Evolutionary conservation across 2,329 filamentous ascomycete species (phyloP).

Genomic region (Alternaria postmessia): DNA sequence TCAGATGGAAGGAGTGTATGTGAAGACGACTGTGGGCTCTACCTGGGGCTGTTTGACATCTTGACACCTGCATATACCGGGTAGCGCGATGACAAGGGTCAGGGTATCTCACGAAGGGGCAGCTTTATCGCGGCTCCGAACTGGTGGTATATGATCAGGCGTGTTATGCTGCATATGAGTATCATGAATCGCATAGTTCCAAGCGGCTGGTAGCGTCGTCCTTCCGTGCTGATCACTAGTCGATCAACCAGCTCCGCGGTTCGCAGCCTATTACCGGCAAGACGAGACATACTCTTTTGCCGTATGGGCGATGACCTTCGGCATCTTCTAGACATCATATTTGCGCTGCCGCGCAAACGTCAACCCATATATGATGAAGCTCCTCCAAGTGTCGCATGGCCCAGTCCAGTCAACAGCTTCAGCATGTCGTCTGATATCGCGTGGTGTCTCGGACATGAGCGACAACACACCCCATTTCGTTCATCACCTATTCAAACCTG

Average conservation of each 20-base stretch:
- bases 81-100: not conserved
- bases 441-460: not conserved
- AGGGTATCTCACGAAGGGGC: not conserved
- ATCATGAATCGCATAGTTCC: slow-evolving; percentile 5
- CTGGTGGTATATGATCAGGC: slow-evolving; percentile 5
- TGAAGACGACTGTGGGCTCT: not conserved
- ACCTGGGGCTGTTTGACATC: slow-evolving; percentile 5
- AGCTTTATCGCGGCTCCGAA: not conserved
- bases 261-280: not conserved
- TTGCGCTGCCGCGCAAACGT: not conserved
- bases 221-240: slow-evolving; percentile 2
- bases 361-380: not conserved
- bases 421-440: not conserved
- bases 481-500: not conserved
- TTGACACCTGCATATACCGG: slow-evolving; percentile 3
- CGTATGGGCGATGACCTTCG: not conserved
- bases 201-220: slow-evolving; percentile 11
- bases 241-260: not conserved
- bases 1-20: not conserved
- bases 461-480: not conserved
- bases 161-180: not conserved
- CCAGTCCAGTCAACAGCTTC: not conserved
- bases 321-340: not conserved
- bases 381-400: not conserved
- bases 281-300: not conserved